Conservation (phyloP, 306 rosid species). For the Sesbania bispinosa region DNA sequence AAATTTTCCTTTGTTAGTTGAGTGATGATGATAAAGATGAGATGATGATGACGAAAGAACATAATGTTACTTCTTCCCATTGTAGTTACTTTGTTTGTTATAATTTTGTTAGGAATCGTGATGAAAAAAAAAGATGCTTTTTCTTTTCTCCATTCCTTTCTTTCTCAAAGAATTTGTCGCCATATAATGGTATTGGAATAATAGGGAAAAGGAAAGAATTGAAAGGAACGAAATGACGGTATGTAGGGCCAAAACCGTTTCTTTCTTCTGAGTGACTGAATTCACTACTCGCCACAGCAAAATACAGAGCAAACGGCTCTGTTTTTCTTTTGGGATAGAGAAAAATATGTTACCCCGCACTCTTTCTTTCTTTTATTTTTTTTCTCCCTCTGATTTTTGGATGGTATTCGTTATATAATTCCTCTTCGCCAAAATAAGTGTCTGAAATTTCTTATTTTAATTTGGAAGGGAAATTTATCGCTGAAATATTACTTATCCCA, state of each 20-base stretch:
- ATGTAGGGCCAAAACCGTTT: constrained; percentile 34
- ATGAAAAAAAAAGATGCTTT: constrained; percentile 18
- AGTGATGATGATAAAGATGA: constrained; percentile 27
- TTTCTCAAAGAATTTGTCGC: neutral
- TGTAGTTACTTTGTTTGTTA: constrained; percentile 1
- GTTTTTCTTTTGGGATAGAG: no score
- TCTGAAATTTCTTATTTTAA: no score
- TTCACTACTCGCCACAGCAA: neutral
- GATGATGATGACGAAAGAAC: constrained; percentile 28
- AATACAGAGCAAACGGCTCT: neutral
- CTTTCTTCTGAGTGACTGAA: constrained; percentile 5
- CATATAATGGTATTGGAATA: constrained; percentile 22
- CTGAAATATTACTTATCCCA: no score
- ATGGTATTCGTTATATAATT: no score
- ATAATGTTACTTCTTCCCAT: neutral
- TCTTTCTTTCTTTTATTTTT: no score
- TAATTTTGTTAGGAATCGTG: constrained; percentile 10
- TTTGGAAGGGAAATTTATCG: no score
- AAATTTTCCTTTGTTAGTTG: constrained; percentile 36
- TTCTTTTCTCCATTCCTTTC: neutral
- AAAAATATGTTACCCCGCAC: no score
- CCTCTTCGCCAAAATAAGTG: no score
- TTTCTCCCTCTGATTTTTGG: no score
- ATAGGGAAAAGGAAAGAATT: constrained; percentile 23
- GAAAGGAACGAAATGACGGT: neutral